Evolutionary conservation across 768 basidiomycete genomes (phyloP).

Genomic region (Rhodotorula kratochvilovae): DNA sequence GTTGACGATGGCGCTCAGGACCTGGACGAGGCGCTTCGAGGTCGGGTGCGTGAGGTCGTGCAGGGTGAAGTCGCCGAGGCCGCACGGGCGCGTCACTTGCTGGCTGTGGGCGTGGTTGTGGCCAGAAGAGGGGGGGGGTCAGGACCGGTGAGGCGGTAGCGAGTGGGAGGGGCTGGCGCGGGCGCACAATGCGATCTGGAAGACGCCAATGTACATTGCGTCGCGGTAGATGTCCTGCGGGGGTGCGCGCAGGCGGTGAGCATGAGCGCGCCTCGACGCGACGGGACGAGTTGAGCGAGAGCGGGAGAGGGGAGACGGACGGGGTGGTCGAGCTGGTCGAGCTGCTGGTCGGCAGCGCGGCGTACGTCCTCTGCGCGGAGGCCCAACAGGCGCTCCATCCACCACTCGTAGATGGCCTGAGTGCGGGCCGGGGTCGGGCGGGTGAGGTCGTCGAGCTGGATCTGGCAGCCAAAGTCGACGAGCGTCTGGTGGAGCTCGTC

Average conservation of each 20-base stretch:
- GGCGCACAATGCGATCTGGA: constrained; percentile 35
- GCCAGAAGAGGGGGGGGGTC: neutral
- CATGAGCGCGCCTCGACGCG: neutral
- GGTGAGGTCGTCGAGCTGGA: constrained; percentile 30
- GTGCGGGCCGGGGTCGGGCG: constrained; percentile 33
- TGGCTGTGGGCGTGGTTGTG: constrained; percentile 16
- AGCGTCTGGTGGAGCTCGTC: constrained; percentile 5
- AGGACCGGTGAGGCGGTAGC: neutral
- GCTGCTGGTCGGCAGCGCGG: constrained; percentile 36
- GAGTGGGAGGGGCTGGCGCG: neutral
- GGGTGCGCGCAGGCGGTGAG: neutral
- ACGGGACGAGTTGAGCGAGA: neutral
- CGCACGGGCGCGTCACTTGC: constrained; percentile 37
- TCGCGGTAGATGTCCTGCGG: constrained; percentile 39
- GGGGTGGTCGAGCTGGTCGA: constrained; percentile 39
- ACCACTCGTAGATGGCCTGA: constrained; percentile 40
- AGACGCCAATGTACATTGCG: constrained; percentile 39
- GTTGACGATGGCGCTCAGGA: constrained; percentile 42
- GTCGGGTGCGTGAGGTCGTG: constrained; percentile 39
- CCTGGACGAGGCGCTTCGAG: constrained; percentile 22
- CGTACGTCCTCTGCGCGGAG: constrained; percentile 37
- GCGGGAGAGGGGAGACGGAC: neutral
- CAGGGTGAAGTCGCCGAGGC: constrained; percentile 40
- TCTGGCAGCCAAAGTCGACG: constrained; percentile 5
- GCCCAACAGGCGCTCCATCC: constrained; percentile 28